A percentile compares a stretch with the other conserved stretches of the same genome.
Conservation (phyloP, 2,329 filamentous ascomycete species). For the Fusarium sp. region DNA sequence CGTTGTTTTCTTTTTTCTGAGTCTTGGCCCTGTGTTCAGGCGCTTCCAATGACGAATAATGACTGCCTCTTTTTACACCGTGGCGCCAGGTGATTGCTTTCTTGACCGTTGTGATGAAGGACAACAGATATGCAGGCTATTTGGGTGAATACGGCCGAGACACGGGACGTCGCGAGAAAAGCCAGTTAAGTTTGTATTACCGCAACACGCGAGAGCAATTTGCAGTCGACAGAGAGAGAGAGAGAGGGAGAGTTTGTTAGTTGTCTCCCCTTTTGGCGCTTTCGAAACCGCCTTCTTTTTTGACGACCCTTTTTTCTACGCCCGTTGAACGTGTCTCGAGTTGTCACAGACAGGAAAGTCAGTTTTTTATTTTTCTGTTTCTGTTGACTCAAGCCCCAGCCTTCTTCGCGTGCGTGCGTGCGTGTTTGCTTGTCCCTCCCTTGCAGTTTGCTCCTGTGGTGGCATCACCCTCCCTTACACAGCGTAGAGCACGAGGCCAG, state of each 20-base stretch:
- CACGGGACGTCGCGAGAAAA: neutral
- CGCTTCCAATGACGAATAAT: conserved; percentile 7
- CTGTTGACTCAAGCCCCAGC: neutral
- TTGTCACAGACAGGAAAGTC: neutral
- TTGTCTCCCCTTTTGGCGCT: neutral
- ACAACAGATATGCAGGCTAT: neutral
- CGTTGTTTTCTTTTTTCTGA: neutral
- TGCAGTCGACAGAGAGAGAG: neutral
- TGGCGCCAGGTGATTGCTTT: conserved; percentile 4
- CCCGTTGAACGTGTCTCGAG: conserved; percentile 3
- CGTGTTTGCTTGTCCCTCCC: neutral
- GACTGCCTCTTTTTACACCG: conserved; percentile 3
- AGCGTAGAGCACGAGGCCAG: neutral
- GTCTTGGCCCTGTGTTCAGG: neutral
- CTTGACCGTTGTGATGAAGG: neutral
- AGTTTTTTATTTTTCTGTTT: neutral
- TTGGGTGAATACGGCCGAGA: conserved; percentile 1
- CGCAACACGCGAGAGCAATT: neutral
- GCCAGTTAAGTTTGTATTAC: neutral
- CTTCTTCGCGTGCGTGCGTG: neutral
- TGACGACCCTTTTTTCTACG: neutral
- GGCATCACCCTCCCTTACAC: neutral
- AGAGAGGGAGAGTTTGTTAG: neutral
- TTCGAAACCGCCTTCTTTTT: neutral
- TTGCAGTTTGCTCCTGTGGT: neutral